Conservation (phyloP, 192 early-diverging fungal genomes). For the Haplosporangium gracile region DNA sequence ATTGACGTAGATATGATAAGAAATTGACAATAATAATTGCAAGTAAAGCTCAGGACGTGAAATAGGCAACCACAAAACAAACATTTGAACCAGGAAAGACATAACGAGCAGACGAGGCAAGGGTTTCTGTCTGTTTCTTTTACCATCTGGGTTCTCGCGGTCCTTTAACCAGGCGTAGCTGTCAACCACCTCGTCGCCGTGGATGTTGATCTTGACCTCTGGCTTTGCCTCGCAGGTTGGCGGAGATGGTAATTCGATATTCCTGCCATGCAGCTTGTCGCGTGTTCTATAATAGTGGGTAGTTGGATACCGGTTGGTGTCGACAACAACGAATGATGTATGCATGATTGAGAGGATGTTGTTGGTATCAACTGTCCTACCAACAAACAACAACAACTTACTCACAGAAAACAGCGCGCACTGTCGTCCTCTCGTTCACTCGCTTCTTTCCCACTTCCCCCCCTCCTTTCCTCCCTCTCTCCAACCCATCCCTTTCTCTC, state of each 20-base stretch:
- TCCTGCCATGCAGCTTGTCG: constrained; percentile 45
- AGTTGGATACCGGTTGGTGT: not conserved
- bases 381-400: not conserved
- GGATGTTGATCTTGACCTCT: constrained; percentile 45
- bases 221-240: constrained; percentile 34
- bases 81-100: too few relatives aligned
- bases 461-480: not conserved
- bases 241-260: constrained; percentile 45
- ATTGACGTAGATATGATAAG: not conserved
- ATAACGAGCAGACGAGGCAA: not conserved
- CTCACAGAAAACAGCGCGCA: too few relatives aligned
- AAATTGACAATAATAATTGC: not conserved
- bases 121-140: not conserved
- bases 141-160: constrained; percentile 61
- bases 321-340: not conserved
- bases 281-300: constrained; percentile 20
- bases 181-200: constrained; percentile 68
- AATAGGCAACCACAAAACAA: not conserved
- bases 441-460: not conserved
- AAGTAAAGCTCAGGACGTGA: not conserved
- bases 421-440: too few relatives aligned
- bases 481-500: not conserved
- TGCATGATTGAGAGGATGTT: not conserved
- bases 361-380: not conserved
- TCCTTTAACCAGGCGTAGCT: constrained; percentile 69